Evolutionary conservation across 2,329 filamentous ascomycete genomes (phyloP), one percentile per base, ranked within the genome.

Genomic region (Colletotrichum magnum): DNA sequence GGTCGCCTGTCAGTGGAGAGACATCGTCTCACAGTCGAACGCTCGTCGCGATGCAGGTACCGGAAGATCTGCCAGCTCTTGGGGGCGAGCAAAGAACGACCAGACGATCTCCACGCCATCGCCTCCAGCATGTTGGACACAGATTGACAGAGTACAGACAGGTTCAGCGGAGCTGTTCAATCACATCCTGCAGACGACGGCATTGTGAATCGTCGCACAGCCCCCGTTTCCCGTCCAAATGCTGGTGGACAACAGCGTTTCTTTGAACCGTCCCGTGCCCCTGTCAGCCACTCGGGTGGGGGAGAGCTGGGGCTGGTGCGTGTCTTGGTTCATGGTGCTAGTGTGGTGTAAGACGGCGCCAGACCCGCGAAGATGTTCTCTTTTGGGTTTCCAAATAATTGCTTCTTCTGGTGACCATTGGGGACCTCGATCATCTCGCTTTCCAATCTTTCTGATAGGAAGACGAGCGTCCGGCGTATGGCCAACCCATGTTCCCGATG

Each of bases 11-110:
- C 54, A 52, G 32, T 57, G 36, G 52, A 59, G 61, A 60, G 54
- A 65, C 32, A 56, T 54, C 66, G 61, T 69, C 66, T 66, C 56
- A 66, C 61, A 56, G 43, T 56, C 61, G 48, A 45, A 51, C 43
- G 66, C 62, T 60, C 32, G 32, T 69, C 45, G 50, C 54, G 43
- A 69, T 51, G 61, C 50, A 69, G 61, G 56, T 60, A 56, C 61
- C 32, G 12, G 32, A 32, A 62, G 59, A 54, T 63, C 51, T 48
- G n/a, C 50, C 43, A 64, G 24, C 51, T 32, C 50, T 39, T 41
- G 26, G 45, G 16, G 45, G 51, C 16, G 51, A 53, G 28, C 16
- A 48, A 39, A 28, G 26, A 18, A 47, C 50, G 15, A 59, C 39
- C 60, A 54, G 39, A 64, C 52, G 52, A 57, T 50, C 41, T 43